Evolutionary conservation across 2,329 filamentous ascomycete species (phyloP).

Genomic region (Aspergillus tanneri): DNA sequence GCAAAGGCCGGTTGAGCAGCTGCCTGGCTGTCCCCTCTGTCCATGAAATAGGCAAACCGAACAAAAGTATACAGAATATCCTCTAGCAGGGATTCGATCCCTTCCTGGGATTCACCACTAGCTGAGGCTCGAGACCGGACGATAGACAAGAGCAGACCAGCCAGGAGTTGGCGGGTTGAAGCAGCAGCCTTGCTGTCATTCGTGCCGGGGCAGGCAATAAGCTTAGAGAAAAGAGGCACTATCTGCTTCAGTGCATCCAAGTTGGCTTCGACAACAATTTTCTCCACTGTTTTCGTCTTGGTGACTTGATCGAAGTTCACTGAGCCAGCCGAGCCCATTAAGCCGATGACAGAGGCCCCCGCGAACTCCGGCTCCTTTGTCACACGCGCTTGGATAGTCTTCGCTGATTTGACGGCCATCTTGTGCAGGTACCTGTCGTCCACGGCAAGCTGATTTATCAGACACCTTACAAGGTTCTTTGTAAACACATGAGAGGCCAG

Average conservation of each 20-base stretch:
- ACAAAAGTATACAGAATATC: slow-evolving; percentile 48
- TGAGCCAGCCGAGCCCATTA: slow-evolving; percentile 69
- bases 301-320: slow-evolving; percentile 84
- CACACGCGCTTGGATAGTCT: slow-evolving; percentile 65
- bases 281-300: slow-evolving; percentile 80
- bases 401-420: slow-evolving; percentile 73
- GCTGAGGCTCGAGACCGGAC: slow-evolving; percentile 44
- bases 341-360: slow-evolving; percentile 59
- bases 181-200: slow-evolving; percentile 48
- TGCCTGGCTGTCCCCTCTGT: slow-evolving; percentile 31
- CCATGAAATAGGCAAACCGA: slow-evolving; percentile 52
- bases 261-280: slow-evolving; percentile 63
- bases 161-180: slow-evolving; percentile 49
- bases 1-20: slow-evolving; percentile 48
- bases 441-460: slow-evolving; percentile 79
- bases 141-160: slow-evolving; percentile 54
- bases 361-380: slow-evolving; percentile 62
- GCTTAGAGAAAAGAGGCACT: slow-evolving; percentile 51
- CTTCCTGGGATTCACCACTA: slow-evolving; percentile 30
- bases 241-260: slow-evolving; percentile 52
- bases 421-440: slow-evolving; percentile 77
- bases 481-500: slow-evolving; percentile 68
- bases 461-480: slow-evolving; percentile 74
- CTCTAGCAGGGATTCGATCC: slow-evolving; percentile 45
- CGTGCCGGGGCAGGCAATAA: slow-evolving; percentile 49